Conservation (phyloP, 148 eudicot genomes). For the Fagopyrum tataricum region DNA sequence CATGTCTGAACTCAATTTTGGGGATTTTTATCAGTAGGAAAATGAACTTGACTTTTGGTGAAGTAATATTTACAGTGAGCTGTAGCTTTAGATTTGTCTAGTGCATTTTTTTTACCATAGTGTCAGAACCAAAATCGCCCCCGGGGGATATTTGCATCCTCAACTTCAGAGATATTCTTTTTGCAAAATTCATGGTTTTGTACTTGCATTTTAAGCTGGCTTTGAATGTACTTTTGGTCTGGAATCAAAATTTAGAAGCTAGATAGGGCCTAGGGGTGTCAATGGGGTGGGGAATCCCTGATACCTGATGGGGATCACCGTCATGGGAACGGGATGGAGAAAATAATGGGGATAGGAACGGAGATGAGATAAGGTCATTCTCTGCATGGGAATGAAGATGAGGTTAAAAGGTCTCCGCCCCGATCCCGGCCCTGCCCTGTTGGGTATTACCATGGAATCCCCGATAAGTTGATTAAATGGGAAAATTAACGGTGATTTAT, state of each 20-base stretch:
- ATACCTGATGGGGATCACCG: too few species aligned
- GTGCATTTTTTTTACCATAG: neutral
- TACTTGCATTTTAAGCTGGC: neutral
- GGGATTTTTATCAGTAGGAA: neutral
- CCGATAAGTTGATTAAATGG: too few species aligned
- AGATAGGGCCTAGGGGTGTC: too few species aligned
- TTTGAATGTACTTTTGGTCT: neutral
- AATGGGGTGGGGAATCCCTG: too few species aligned
- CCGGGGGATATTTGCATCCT: neutral
- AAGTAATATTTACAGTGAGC: neutral
- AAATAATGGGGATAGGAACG: too few species aligned
- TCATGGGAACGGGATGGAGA: too few species aligned
- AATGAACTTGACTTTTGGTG: neutral
- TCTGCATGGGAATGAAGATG: too few species aligned
- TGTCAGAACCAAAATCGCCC: neutral
- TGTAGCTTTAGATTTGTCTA: neutral
- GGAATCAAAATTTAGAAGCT: neutral
- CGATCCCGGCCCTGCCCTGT: too few species aligned
- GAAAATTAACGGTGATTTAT: too few species aligned
- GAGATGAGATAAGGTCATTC: too few species aligned
- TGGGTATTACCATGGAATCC: too few species aligned
- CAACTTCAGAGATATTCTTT: neutral
- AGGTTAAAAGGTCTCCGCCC: too few species aligned
- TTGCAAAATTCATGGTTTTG: neutral
- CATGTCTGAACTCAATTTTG: neutral